These are phyloP conservation scores for Claviceps digitariae DNA, from an alignment of 2,329 filamentous ascomycete genomes.

Conservation along the genomic window DNA sequence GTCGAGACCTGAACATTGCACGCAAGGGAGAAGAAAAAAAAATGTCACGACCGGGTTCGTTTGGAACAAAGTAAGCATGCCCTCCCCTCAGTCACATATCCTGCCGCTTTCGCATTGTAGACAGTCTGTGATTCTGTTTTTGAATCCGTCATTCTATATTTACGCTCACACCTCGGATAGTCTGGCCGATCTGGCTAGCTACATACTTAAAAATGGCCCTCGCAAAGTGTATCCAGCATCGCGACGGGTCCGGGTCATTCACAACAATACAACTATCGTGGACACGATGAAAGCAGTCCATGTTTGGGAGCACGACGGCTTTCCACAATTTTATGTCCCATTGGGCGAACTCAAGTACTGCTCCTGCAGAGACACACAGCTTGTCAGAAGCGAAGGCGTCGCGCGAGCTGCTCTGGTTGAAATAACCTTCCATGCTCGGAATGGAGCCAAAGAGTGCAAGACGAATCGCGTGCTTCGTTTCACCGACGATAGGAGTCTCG, in stretches of 20 bases:
- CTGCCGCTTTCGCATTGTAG: neutral
- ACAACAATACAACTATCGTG: constrained; percentile 19
- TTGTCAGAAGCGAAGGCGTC: constrained; percentile 14
- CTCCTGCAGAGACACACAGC: constrained; percentile 13
- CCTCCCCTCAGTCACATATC: neutral
- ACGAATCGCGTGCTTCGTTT: constrained; percentile 26
- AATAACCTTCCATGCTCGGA: constrained; percentile 15
- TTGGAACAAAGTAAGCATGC: constrained; percentile 7
- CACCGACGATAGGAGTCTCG: constrained; percentile 21
- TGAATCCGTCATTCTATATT: neutral
- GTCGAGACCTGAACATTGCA: neutral
- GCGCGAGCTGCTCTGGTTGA: constrained; percentile 17
- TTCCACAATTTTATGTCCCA: constrained; percentile 32
- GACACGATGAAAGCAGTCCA: constrained; percentile 24
- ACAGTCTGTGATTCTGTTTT: neutral
- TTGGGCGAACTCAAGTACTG: constrained; percentile 15
- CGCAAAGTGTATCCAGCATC: constrained; percentile 12
- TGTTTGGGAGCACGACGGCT: constrained; percentile 34
- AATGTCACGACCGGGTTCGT: constrained; percentile 8
- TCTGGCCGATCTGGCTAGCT: constrained; percentile 15
- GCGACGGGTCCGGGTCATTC: constrained; percentile 21
- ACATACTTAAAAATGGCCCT: constrained; percentile 15
- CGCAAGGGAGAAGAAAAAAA: neutral
- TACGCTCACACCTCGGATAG: constrained; percentile 7
- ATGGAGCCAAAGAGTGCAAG: constrained; percentile 12